Conservation (phyloP, 495 filamentous ascomycete genomes). For the Evernia prunastri region DNA sequence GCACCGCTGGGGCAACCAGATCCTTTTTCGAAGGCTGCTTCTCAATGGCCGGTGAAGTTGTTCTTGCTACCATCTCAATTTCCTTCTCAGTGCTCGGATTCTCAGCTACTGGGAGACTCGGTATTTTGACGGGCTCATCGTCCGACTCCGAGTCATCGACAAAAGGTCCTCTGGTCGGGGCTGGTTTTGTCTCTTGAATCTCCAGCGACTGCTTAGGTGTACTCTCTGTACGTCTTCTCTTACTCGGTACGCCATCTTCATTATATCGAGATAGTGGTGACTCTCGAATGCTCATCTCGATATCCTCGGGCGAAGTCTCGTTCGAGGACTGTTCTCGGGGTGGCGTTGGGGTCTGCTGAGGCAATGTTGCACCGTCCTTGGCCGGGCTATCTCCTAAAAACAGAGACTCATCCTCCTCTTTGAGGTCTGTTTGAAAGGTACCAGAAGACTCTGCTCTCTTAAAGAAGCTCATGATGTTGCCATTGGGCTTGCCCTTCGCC, state of each 20-base stretch:
- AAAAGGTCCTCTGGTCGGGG: slow-evolving; percentile 46
- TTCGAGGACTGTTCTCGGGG: slow-evolving; percentile 35
- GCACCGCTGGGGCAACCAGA: slow-evolving; percentile 18
- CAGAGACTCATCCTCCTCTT: slow-evolving; percentile 33
- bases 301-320: slow-evolving; percentile 35
- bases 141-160: slow-evolving; percentile 55
- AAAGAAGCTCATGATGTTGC: slow-evolving; percentile 76
- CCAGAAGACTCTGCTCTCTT: slow-evolving; percentile 55
- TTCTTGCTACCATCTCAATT: neutral
- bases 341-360: slow-evolving; percentile 27
- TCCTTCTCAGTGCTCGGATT: neutral
- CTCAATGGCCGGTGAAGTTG: neutral
- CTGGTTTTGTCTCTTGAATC: neutral
- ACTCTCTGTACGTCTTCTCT: slow-evolving; percentile 39
- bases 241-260: slow-evolving; percentile 38
- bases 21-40: neutral
- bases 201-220: neutral
- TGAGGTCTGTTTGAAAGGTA: slow-evolving; percentile 12
- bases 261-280: slow-evolving; percentile 43
- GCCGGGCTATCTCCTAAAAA: slow-evolving; percentile 41
- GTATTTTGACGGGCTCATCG: neutral
- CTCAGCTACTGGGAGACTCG: neutral
- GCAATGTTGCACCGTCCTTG: slow-evolving; percentile 12
- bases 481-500: slow-evolving; percentile 47
- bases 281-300: slow-evolving; percentile 24